Conservation (phyloP, 768 basidiomycete genomes). For the Pisolithus tinctorius region DNA sequence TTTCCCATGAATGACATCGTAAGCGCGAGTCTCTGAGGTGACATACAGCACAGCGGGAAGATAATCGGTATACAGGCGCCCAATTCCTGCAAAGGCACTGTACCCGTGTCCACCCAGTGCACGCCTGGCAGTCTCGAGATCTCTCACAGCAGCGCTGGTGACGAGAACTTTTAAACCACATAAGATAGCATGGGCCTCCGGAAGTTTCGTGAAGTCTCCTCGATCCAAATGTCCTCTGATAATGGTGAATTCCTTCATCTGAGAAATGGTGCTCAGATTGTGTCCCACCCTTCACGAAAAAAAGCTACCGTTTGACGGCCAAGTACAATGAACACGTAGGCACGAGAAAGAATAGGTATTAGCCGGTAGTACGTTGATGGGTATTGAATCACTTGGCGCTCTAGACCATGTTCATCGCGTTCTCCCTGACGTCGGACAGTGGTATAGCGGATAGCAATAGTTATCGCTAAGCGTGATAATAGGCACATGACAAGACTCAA, state of each 20-base stretch:
- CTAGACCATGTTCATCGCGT: slow-evolving; percentile 42
- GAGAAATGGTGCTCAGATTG: background rate
- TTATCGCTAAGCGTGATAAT: background rate
- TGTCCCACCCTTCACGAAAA: background rate
- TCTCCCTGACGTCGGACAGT: slow-evolving; percentile 68
- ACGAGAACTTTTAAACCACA: slow-evolving; percentile 63
- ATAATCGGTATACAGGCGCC: slow-evolving; percentile 56
- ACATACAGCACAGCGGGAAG: slow-evolving; percentile 59
- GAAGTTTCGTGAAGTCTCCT: slow-evolving; percentile 57
- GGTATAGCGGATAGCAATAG: slow-evolving; percentile 61
- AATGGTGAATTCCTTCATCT: slow-evolving; percentile 45
- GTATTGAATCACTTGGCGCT: slow-evolving; percentile 62
- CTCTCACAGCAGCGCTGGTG: slow-evolving; percentile 43
- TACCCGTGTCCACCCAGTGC: slow-evolving; percentile 77
- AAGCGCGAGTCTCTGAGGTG: background rate
- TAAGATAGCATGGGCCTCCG: slow-evolving; percentile 65
- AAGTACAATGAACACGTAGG: slow-evolving; percentile 62
- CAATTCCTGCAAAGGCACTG: slow-evolving; percentile 62
- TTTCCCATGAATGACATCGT: background rate
- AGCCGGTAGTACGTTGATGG: slow-evolving; percentile 72
- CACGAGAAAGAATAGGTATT: slow-evolving; percentile 59
- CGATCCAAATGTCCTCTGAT: slow-evolving; percentile 43
- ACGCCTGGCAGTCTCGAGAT: slow-evolving; percentile 59
- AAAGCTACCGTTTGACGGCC: slow-evolving; percentile 48
- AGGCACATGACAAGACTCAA: background rate